These are phyloP conservation scores for Hymenoscyphus fraxineus DNA, from an alignment of 2,329 filamentous ascomycete species.

Conservation along the genomic window DNA sequence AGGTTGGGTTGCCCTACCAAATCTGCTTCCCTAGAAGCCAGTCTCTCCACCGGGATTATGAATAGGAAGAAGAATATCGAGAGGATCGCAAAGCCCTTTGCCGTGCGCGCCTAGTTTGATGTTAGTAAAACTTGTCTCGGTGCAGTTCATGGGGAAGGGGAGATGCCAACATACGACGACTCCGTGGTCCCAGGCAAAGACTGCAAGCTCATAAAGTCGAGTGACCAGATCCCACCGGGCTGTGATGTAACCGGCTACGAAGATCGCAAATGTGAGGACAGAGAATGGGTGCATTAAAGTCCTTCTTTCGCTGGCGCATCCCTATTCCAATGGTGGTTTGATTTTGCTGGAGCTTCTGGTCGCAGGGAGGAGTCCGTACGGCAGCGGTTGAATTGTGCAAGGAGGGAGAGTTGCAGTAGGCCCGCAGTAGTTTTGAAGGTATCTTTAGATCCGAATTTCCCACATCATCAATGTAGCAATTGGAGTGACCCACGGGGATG, in stretches of 20 bases:
- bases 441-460: slow-evolving; percentile 13
- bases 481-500: slow-evolving; percentile 7
- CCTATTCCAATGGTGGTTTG: slow-evolving; percentile 16
- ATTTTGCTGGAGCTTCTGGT: slow-evolving; percentile 6
- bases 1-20: slow-evolving; percentile 53
- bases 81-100: slow-evolving; percentile 79
- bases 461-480: slow-evolving; percentile 18
- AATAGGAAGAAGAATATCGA: slow-evolving; percentile 82
- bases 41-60: slow-evolving; percentile 76
- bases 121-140: slow-evolving; percentile 14
- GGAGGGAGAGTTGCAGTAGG: not conserved
- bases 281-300: slow-evolving; percentile 92
- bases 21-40: slow-evolving; percentile 76
- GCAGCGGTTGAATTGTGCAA: slow-evolving; percentile 10
- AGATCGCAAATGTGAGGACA: slow-evolving; percentile 91
- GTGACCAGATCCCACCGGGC: slow-evolving; percentile 98
- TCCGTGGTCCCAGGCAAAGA: slow-evolving; percentile 98
- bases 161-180: slow-evolving; percentile 67
- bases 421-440: not conserved
- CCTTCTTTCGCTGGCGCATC: slow-evolving; percentile 32
- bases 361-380: slow-evolving; percentile 4
- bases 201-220: slow-evolving; percentile 90
- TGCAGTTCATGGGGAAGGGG: not conserved
- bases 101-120: slow-evolving; percentile 66
- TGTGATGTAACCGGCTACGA: slow-evolving; percentile 98